A percentile compares a stretch with the other conserved stretches of the same genome.
These are phyloP conservation scores for Hansenula lynferdii DNA, from an alignment of 1,139 yeast genomes.

Conservation along the genomic window DNA sequence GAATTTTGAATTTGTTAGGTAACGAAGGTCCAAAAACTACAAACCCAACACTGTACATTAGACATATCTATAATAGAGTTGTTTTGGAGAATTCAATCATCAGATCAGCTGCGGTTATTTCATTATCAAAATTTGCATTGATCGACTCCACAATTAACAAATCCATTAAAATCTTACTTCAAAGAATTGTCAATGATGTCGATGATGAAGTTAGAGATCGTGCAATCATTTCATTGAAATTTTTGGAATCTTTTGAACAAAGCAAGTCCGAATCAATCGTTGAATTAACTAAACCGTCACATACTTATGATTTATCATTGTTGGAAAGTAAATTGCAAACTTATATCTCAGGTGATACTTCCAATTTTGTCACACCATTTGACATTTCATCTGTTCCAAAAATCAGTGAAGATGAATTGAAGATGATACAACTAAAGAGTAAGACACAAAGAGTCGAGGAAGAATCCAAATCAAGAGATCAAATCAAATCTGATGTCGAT, in stretches of 20 bases:
- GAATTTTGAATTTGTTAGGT: constrained; percentile 87
- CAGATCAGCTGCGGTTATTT: constrained; percentile 92
- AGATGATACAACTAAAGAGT: constrained; percentile 40
- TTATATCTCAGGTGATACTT: constrained; percentile 62
- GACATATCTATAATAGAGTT: constrained; percentile 95
- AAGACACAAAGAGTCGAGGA: constrained; percentile 31
- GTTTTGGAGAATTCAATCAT: constrained; percentile 93
- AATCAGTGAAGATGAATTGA: constrained; percentile 47
- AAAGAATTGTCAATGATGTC: constrained; percentile 80
- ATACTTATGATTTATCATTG: constrained; percentile 66
- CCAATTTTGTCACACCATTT: constrained; percentile 60
- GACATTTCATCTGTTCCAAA: constrained; percentile 57
- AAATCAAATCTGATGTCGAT: constrained; percentile 1
- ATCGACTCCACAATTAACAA: constrained; percentile 62
- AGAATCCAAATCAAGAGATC: constrained; percentile 11
- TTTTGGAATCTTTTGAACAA: constrained; percentile 47
- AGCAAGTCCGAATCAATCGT: constrained; percentile 29
- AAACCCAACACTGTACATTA: constrained; percentile 85
- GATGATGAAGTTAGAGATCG: constrained; percentile 99
- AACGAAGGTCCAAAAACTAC: constrained; percentile 88
- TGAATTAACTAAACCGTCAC: constrained; percentile 58
- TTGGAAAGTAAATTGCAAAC: constrained; percentile 73
- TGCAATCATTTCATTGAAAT: constrained; percentile 78
- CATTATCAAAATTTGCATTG: constrained; percentile 86
- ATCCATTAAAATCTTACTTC: constrained; percentile 70